Percentiles rank a stretch among this genome's conserved stretches.
Conservation (phyloP, 2,329 filamentous ascomycete genomes). For the Fusarium redolens region DNA sequence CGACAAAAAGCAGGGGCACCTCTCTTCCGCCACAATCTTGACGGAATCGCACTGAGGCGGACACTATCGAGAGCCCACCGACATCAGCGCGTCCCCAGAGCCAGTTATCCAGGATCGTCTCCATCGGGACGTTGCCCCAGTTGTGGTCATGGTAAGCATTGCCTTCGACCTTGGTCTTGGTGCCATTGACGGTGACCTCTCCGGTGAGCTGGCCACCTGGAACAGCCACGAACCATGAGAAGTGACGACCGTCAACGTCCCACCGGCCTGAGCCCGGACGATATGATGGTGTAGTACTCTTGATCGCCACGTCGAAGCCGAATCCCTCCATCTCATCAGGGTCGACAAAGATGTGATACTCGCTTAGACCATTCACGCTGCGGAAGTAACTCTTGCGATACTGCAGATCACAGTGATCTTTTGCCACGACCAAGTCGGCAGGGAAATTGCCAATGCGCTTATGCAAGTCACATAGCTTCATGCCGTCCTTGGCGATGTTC, state of each 20-base stretch:
- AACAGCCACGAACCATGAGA: background rate
- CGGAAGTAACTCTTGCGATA: background rate
- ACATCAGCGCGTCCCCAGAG: background rate
- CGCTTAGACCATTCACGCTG: background rate
- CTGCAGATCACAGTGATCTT: background rate
- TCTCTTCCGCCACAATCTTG: background rate
- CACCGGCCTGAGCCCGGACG: background rate
- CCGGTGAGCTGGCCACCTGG: background rate
- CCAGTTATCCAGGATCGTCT: background rate
- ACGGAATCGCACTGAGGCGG: background rate
- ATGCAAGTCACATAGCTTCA: background rate
- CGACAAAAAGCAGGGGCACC: background rate
- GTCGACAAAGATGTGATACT: background rate
- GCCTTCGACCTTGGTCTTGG: background rate
- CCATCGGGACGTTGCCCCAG: background rate
- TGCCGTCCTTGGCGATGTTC: background rate
- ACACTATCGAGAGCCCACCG: background rate
- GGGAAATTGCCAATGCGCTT: background rate
- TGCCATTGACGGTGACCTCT: background rate
- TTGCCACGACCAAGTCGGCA: background rate
- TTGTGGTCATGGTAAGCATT: background rate
- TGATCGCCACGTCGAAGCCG: background rate
- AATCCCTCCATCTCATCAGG: background rate
- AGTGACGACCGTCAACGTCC: background rate
- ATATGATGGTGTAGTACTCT: background rate